Evolutionary conservation across 2,329 filamentous ascomycete genomes (phyloP).

Genomic region (Verticillium albo-atrum): DNA sequence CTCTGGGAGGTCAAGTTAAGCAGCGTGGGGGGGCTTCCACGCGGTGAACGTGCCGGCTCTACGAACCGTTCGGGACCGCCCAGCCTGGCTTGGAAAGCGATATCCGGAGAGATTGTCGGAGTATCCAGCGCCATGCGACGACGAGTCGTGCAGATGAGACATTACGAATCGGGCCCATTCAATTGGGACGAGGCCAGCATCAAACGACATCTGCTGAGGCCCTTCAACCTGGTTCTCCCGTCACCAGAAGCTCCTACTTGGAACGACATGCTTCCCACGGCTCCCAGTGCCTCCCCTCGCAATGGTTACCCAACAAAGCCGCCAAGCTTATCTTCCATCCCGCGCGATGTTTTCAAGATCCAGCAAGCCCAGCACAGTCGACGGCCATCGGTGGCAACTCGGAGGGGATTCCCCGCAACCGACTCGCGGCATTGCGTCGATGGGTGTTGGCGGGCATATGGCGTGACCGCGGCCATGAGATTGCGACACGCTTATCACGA

Average conservation of each 20-base stretch:
- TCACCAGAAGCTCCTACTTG: no score
- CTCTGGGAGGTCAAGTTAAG: background rate
- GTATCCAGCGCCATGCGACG: background rate
- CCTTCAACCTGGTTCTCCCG: no score
- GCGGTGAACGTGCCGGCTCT: background rate
- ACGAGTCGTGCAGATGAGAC: background rate
- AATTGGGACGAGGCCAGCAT: background rate
- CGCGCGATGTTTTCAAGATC: background rate
- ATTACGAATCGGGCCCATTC: background rate
- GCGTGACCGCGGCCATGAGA: slow-evolving; percentile 13
- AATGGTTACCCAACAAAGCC: background rate
- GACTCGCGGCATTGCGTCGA: background rate
- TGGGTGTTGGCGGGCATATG: slow-evolving; percentile 3
- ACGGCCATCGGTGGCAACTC: background rate
- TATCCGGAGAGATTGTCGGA: background rate
- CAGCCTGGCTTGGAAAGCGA: background rate
- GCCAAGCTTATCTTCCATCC: background rate
- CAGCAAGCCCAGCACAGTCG: background rate
- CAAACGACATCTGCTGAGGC: background rate
- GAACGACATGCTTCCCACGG: no score
- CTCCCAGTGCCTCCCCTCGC: no score
- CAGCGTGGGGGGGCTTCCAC: background rate
- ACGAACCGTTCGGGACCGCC: background rate
- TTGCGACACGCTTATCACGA: slow-evolving; percentile 6
- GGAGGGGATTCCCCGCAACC: background rate